These are phyloP conservation scores for Perkinsus olseni DNA, from an alignment of 169 alveolate species.

Conservation along the genomic window DNA sequence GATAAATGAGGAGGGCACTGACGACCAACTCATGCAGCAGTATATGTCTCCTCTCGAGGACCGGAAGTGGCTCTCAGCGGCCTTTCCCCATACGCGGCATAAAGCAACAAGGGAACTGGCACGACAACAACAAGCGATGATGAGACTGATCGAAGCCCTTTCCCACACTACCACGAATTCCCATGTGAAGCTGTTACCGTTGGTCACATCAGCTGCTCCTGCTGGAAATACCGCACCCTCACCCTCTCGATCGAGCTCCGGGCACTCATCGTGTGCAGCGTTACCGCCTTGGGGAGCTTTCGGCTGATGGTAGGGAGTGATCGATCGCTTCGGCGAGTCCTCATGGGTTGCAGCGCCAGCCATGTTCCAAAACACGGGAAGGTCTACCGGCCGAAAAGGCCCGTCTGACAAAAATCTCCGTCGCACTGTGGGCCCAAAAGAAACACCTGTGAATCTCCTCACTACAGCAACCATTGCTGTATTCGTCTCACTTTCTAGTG, in stretches of 20 bases:
- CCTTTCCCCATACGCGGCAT: neutral
- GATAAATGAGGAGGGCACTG: neutral
- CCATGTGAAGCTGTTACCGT: neutral
- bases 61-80: neutral
- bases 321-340: neutral
- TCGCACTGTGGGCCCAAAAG: too few relatives aligned
- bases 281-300: too few relatives aligned
- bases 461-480: neutral
- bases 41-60: neutral
- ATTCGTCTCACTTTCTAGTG: neutral
- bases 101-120: neutral
- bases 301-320: neutral
- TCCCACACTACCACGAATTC: neutral
- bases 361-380: neutral
- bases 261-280: too few relatives aligned
- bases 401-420: neutral
- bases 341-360: neutral
- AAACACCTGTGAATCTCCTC: neutral
- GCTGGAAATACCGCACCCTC: too few relatives aligned
- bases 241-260: neutral
- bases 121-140: neutral
- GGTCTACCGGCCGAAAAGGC: neutral
- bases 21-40: neutral
- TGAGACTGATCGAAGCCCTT: too few relatives aligned
- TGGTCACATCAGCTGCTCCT: too few relatives aligned